Percentiles rank a stretch among this genome's conserved stretches.
Conservation (phyloP, 306 rosid species). For the Pueraria montana region DNA sequence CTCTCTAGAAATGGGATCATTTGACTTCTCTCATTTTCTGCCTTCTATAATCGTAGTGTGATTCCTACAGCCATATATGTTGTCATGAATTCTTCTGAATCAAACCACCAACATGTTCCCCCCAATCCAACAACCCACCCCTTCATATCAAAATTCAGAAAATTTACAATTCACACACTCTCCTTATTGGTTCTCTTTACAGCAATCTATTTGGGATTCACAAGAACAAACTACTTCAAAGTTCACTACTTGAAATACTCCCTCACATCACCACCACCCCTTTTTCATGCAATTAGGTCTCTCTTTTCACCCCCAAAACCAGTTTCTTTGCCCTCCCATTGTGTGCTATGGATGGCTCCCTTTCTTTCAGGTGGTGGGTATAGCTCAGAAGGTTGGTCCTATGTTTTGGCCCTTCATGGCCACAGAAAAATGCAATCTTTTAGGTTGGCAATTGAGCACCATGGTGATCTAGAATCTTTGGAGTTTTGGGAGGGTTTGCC, state of each 20-base stretch:
- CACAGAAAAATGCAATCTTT: constrained; percentile 57
- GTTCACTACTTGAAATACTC: constrained; percentile 55
- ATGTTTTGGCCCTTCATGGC: constrained; percentile 66
- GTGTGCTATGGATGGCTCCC: constrained; percentile 91
- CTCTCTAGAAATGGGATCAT: constrained; percentile 30
- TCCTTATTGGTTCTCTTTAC: constrained; percentile 64
- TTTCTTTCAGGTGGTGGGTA: constrained; percentile 95
- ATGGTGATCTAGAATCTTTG: constrained; percentile 74
- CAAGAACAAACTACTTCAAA: constrained; percentile 57
- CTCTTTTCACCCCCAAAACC: constrained; percentile 49
- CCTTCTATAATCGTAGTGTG: neutral
- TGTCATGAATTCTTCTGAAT: constrained; percentile 60
- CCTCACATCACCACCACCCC: constrained; percentile 47
- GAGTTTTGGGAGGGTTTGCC: constrained; percentile 88
- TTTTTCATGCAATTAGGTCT: constrained; percentile 48
- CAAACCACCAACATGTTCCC: constrained; percentile 43
- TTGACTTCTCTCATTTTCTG: constrained; percentile 5
- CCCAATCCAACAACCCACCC: constrained; percentile 49
- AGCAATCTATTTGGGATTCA: constrained; percentile 61
- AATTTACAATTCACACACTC: constrained; percentile 44
- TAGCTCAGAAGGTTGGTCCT: constrained; percentile 90
- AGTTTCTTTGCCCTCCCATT: constrained; percentile 48
- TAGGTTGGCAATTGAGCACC: constrained; percentile 73
- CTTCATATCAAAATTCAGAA: constrained; percentile 46
- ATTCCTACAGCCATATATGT: constrained; percentile 8